Evolutionary conservation across 2,329 filamentous ascomycete species (phyloP).

Genomic region (Orbilia quercus): DNA sequence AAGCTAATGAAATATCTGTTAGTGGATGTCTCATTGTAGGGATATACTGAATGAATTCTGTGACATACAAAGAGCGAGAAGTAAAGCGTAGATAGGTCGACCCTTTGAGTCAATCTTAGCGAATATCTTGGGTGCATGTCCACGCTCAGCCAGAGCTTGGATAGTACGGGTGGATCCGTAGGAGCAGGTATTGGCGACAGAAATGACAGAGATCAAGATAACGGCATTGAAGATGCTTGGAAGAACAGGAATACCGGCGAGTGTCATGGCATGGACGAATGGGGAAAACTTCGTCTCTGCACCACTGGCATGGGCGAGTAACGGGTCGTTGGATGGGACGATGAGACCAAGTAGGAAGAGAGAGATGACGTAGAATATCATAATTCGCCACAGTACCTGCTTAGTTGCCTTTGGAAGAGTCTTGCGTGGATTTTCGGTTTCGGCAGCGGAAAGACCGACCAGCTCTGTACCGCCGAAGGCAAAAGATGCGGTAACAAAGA

Average conservation of each 20-base stretch:
- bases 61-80: slow-evolving; percentile 66
- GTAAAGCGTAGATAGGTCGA: slow-evolving; percentile 63
- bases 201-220: slow-evolving; percentile 68
- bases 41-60: slow-evolving; percentile 63
- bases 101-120: slow-evolving; percentile 66
- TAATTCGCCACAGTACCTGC: slow-evolving; percentile 67
- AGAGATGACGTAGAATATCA: slow-evolving; percentile 65
- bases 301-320: slow-evolving; percentile 59
- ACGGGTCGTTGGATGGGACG: slow-evolving; percentile 61
- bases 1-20: slow-evolving; percentile 20
- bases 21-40: slow-evolving; percentile 57
- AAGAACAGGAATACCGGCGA: slow-evolving; percentile 67
- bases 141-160: slow-evolving; percentile 67
- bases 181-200: slow-evolving; percentile 67
- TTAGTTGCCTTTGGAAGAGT: slow-evolving; percentile 65
- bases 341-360: slow-evolving; percentile 65
- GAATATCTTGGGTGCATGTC: slow-evolving; percentile 65
- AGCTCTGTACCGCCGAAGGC: slow-evolving; percentile 73
- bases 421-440: slow-evolving; percentile 69
- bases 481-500: slow-evolving; percentile 74
- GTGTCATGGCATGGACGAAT: slow-evolving; percentile 68
- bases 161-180: slow-evolving; percentile 71
- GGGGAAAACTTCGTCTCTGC: slow-evolving; percentile 63
- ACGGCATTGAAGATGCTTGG: slow-evolving; percentile 70
- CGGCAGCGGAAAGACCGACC: slow-evolving; percentile 71